Evolutionary conservation across 2,329 filamentous ascomycete genomes (phyloP).

Genomic region (Aspergillus pseudoviridinutans): DNA sequence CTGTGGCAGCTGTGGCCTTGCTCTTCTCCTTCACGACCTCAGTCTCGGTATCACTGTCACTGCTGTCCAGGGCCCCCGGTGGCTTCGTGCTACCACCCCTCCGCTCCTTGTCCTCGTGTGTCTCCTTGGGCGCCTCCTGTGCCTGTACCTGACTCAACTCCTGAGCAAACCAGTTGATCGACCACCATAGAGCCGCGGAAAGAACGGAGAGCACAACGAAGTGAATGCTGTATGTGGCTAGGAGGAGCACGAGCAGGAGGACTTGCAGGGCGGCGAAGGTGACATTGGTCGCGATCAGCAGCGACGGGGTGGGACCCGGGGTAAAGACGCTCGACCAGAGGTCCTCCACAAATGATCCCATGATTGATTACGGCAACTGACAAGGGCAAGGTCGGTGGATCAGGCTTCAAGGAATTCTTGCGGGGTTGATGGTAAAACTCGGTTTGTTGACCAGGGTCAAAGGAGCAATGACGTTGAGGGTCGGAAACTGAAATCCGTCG

Average conservation of each 20-base stretch:
- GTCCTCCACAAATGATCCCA: slow-evolving; percentile 60
- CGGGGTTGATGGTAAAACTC: slow-evolving; percentile 1
- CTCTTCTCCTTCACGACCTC: slow-evolving; percentile 26
- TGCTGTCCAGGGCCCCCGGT: slow-evolving; percentile 31
- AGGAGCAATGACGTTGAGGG: slow-evolving; percentile 8
- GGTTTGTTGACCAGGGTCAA: slow-evolving; percentile 1
- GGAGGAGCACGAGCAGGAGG: slow-evolving; percentile 69
- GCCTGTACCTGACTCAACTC: slow-evolving; percentile 56
- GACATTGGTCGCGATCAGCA: slow-evolving; percentile 84
- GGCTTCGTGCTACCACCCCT: slow-evolving; percentile 25
- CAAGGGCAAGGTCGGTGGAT: background rate
- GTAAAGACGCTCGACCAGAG: slow-evolving; percentile 94
- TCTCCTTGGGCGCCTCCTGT: slow-evolving; percentile 42
- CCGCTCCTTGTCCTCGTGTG: slow-evolving; percentile 21
- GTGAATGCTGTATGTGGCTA: slow-evolving; percentile 83
- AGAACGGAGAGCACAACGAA: slow-evolving; percentile 78
- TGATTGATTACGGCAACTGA: slow-evolving; percentile 15
- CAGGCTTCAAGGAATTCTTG: background rate
- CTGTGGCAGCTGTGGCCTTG: slow-evolving; percentile 6
- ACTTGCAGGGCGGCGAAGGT: slow-evolving; percentile 82
- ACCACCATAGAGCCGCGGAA: slow-evolving; percentile 79
- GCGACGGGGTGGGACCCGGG: slow-evolving; percentile 80
- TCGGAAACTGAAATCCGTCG: slow-evolving; percentile 14
- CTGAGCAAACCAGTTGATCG: slow-evolving; percentile 93
- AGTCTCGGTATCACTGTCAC: slow-evolving; percentile 45